Evolutionary conservation across 2,329 filamentous ascomycete species (phyloP).

Genomic region (Neocatenulostroma microsporum): DNA sequence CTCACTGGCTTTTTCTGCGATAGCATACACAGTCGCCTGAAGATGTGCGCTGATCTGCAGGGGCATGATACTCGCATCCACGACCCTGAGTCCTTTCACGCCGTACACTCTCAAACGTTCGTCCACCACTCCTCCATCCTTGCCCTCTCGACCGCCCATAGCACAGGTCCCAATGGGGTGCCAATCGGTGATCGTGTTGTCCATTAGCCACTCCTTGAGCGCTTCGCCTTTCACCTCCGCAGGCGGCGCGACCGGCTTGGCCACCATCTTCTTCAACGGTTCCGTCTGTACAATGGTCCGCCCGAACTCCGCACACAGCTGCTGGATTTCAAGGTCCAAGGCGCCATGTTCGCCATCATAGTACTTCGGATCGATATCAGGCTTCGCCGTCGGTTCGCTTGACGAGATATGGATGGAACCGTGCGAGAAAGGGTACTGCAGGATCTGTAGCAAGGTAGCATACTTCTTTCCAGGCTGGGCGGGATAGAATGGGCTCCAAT

Average conservation of each 20-base stretch:
- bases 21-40: slow-evolving; percentile 11
- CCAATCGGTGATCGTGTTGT: slow-evolving; percentile 2
- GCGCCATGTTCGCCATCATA: neutral
- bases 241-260: neutral
- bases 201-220: neutral
- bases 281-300: neutral
- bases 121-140: too few relatives aligned
- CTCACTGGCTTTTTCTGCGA: slow-evolving; percentile 18
- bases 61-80: slow-evolving; percentile 24
- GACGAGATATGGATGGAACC: neutral
- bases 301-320: neutral
- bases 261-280: neutral
- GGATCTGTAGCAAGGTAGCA: slow-evolving; percentile 5
- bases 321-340: neutral
- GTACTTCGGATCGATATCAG: neutral
- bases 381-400: neutral
- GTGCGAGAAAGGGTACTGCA: slow-evolving; percentile 1
- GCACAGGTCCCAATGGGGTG: neutral
- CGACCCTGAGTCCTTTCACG: slow-evolving; percentile 19
- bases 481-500: slow-evolving; percentile 3
- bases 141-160: neutral
- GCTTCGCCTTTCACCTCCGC: neutral
- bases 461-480: slow-evolving; percentile 6
- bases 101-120: slow-evolving; percentile 20
- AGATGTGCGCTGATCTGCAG: slow-evolving; percentile 4